These are phyloP conservation scores for Penicillium dipodomyicola DNA, from an alignment of 495 filamentous ascomycete genomes.

Conservation along the genomic window DNA sequence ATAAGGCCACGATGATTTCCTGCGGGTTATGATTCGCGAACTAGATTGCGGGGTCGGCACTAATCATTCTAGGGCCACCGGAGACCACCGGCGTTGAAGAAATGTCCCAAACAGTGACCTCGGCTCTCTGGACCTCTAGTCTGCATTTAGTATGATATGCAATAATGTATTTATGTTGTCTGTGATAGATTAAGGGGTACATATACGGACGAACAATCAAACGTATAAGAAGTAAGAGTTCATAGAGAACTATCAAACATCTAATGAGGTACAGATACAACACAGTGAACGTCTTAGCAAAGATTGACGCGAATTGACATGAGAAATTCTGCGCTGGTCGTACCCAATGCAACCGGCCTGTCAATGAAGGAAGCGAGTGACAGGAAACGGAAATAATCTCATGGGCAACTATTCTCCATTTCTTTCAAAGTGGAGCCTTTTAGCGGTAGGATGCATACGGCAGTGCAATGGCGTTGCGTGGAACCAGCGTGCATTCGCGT, in stretches of 20 bases:
- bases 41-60: conserved; percentile 1
- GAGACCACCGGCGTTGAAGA: conserved; percentile 9
- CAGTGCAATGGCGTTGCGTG: no score
- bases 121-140: neutral
- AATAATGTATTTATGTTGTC: neutral
- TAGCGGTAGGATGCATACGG: no score
- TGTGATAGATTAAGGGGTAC: neutral
- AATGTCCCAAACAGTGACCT: neutral
- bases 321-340: no score
- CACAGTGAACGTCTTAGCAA: no score
- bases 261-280: neutral
- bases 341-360: no score
- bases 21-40: neutral
- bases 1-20: neutral
- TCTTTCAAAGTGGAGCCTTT: no score
- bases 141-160: neutral
- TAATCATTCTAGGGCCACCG: neutral
- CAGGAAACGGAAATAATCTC: no score
- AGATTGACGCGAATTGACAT: no score
- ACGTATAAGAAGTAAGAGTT: neutral
- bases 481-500: no score
- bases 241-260: neutral
- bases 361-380: no score
- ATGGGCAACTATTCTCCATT: no score
- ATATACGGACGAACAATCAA: neutral